Percentiles rank a stretch among this genome's conserved stretches.
Evolutionary conservation across 768 basidiomycete species (phyloP).

Genomic region (Pilatotrama ljubarskyi): DNA sequence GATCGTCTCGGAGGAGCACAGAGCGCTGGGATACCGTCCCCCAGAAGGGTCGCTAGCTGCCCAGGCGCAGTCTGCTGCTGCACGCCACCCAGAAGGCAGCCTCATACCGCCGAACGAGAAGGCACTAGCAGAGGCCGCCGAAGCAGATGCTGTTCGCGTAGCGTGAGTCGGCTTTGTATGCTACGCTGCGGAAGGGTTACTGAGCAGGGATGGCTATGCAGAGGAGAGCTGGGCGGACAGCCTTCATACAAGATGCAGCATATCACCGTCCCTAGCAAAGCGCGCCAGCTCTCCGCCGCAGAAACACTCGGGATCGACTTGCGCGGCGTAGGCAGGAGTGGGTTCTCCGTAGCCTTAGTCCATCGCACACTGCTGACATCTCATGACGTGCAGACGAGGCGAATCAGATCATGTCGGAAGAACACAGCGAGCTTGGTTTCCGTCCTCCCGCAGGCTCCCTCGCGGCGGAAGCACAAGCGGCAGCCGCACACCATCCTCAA

Average conservation of each 20-base stretch:
- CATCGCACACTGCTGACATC: no score
- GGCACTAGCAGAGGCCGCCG: slow-evolving; percentile 24
- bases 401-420: slow-evolving; percentile 25
- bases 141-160: slow-evolving; percentile 28
- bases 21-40: slow-evolving; percentile 37
- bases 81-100: slow-evolving; percentile 31
- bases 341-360: background rate
- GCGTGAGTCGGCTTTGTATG: no score
- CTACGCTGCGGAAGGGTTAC: background rate
- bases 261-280: background rate
- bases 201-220: background rate
- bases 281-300: slow-evolving; percentile 16
- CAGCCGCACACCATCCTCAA: slow-evolving; percentile 33
- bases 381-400: background rate
- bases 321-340: slow-evolving; percentile 23
- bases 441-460: slow-evolving; percentile 28
- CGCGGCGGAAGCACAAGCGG: slow-evolving; percentile 28
- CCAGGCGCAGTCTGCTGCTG: slow-evolving; percentile 36
- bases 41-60: slow-evolving; percentile 38
- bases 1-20: slow-evolving; percentile 37
- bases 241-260: slow-evolving; percentile 13
- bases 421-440: slow-evolving; percentile 29
- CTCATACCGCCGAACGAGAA: slow-evolving; percentile 15
- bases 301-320: slow-evolving; percentile 28
- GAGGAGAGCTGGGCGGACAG: slow-evolving; percentile 4